Percentiles rank a stretch among this genome's conserved stretches.
Evolutionary conservation across 2,329 filamentous ascomycete genomes (phyloP).

Genomic region (Aspergillus flavus): DNA sequence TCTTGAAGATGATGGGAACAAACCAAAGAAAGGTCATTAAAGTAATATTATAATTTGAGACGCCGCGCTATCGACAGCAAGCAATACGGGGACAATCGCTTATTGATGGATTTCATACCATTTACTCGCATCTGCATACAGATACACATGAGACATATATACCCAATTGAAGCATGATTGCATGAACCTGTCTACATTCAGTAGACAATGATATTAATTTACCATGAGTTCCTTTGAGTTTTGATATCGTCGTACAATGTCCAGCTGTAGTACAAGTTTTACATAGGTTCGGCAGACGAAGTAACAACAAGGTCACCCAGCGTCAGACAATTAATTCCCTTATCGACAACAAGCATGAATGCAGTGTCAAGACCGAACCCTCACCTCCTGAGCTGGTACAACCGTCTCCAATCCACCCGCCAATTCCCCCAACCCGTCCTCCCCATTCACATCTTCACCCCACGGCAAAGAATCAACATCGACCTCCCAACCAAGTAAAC

Average conservation of each 20-base stretch:
- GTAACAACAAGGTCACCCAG: background rate
- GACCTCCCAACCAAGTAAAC: conserved; percentile 73
- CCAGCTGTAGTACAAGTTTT: background rate
- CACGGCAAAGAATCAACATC: conserved; percentile 84
- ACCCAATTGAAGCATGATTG: background rate
- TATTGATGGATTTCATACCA: background rate
- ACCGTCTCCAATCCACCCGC: conserved; percentile 81
- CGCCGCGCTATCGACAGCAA: background rate
- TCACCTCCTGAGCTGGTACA: conserved; percentile 58
- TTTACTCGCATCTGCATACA: background rate
- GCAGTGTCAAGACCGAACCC: background rate
- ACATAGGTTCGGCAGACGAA: background rate
- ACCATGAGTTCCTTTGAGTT: background rate
- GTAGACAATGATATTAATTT: background rate
- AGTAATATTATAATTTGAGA: background rate
- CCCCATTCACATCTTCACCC: conserved; percentile 80
- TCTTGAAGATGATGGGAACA: background rate
- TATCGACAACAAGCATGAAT: background rate
- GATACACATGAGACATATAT: background rate
- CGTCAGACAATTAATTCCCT: too few species aligned
- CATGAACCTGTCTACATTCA: background rate
- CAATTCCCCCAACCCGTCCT: conserved; percentile 66
- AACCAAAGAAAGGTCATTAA: background rate
- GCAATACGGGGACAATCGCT: background rate
- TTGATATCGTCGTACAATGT: background rate